A percentile compares a stretch with the other conserved stretches of the same genome.
Evolutionary conservation across 108 stramenopile genomes (phyloP).

Genomic region (Conticribra weissflogii): DNA sequence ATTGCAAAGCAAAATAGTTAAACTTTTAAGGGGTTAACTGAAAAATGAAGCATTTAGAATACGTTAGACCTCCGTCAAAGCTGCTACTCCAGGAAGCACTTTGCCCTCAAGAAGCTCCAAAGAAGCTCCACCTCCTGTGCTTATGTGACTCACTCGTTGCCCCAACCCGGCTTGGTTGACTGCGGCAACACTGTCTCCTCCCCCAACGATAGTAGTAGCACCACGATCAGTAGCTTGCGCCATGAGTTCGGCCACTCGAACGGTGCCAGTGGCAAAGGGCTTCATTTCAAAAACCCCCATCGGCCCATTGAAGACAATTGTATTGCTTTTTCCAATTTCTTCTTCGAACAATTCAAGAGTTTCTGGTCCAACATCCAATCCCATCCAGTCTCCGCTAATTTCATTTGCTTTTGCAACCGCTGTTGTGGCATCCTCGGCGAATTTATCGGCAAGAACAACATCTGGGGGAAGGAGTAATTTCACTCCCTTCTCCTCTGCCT

Average conservation of each 20-base stretch:
- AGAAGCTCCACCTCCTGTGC: conserved; percentile 96
- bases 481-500: conserved; percentile 96
- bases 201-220: conserved; percentile 94
- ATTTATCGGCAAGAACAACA: conserved; percentile 93
- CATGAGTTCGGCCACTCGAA: conserved; percentile 85
- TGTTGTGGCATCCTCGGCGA: conserved; percentile 84
- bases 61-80: conserved; percentile 80
- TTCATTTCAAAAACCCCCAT: conserved; percentile 98
- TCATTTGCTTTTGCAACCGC: conserved; percentile 80
- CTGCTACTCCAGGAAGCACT: conserved; percentile 92
- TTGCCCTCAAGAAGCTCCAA: conserved; percentile 98
- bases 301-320: conserved; percentile 96
- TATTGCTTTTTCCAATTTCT: conserved; percentile 83
- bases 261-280: conserved; percentile 91
- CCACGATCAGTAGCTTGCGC: conserved; percentile 91
- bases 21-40: too few relatives aligned
- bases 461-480: conserved; percentile 93
- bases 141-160: conserved; percentile 93
- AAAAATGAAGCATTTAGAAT: too few relatives aligned
- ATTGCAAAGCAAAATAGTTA: too few relatives aligned
- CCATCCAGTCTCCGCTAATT: conserved; percentile 97
- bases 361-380: conserved; percentile 97
- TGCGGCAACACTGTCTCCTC: conserved; percentile 97
- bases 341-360: conserved; percentile 77
- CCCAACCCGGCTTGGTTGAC: conserved; percentile 92